Evolutionary conservation across 805 yeast genomes (phyloP).

Genomic region (Crinitomyces ghanaensis): DNA sequence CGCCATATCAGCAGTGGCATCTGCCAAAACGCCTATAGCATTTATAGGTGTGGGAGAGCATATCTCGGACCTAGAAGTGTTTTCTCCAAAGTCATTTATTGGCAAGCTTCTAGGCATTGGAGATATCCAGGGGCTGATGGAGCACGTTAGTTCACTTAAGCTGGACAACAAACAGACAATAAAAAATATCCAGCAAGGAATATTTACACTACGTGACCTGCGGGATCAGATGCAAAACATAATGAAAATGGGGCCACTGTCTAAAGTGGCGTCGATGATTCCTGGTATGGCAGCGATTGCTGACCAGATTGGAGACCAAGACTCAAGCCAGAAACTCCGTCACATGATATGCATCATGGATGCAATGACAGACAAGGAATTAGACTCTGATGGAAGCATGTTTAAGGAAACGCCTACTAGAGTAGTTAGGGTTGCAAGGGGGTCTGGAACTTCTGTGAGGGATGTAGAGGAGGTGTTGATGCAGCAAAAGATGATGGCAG

Average conservation of each 20-base stretch:
- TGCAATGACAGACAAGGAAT: conserved; percentile 87
- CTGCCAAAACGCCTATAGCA: conserved; percentile 87
- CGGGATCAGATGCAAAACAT: conserved; percentile 92
- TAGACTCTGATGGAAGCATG: conserved; percentile 77
- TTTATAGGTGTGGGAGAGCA: conserved; percentile 99
- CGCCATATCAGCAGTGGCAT: conserved; percentile 97
- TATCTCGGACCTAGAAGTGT: conserved; percentile 81
- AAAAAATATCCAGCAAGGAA: conserved; percentile 90
- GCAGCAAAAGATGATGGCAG: conserved; percentile 90
- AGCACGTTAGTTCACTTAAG: conserved; percentile 80
- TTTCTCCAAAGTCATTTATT: conserved; percentile 79
- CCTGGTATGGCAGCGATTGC: conserved; percentile 84
- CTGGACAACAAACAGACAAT: conserved; percentile 76
- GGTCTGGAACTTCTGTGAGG: conserved; percentile 83
- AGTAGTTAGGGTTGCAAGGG: conserved; percentile 82
- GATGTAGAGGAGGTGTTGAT: conserved; percentile 87
- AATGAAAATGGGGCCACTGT: conserved; percentile 92
- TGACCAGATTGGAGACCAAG: conserved; percentile 84
- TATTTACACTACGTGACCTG: conserved; percentile 81
- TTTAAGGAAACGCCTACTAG: conserved; percentile 76
- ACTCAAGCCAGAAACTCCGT: conserved; percentile 72
- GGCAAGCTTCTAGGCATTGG: conserved; percentile 94
- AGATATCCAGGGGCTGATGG: conserved; percentile 86
- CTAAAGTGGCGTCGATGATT: conserved; percentile 89
- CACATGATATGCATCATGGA: conserved; percentile 87